Evolutionary conservation across 169 alveolate genomes (phyloP).

Genomic region (Cryptosporidium xiaoi): DNA sequence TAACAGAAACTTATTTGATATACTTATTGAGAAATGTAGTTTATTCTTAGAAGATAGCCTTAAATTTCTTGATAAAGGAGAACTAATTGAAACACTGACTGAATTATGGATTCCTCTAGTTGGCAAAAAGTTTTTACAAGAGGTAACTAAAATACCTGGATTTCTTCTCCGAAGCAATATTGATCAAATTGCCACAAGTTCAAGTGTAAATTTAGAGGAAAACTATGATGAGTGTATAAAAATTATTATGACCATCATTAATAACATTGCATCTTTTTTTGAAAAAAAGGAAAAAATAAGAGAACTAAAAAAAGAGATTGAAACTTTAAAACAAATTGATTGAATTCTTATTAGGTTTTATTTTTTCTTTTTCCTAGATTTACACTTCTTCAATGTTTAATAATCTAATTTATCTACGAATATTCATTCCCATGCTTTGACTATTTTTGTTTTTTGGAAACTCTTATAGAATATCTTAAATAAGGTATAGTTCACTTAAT

Average conservation of each 20-base stretch:
- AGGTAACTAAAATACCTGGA: not conserved
- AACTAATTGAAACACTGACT: not conserved
- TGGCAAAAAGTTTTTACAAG: not conserved
- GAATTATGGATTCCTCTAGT: slow-evolving; percentile 1
- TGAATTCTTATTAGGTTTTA: not conserved
- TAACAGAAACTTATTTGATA: not conserved
- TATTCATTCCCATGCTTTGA: not conserved
- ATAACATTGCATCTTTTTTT: not conserved
- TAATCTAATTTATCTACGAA: not conserved
- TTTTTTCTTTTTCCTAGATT: not conserved
- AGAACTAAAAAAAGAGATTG: slow-evolving; percentile 25
- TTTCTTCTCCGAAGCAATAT: not conserved
- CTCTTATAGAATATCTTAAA: not conserved
- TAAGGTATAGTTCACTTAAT: not conserved
- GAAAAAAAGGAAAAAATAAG: not conserved
- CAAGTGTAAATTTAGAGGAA: not conserved
- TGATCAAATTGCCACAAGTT: too few relatives aligned
- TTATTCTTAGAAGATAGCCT: not conserved
- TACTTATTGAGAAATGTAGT: not conserved
- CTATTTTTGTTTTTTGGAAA: not conserved
- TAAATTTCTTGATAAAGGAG: not conserved
- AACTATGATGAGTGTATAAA: not conserved
- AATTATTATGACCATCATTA: not conserved
- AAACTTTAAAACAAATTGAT: slow-evolving; percentile 3
- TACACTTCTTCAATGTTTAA: not conserved